Evolutionary conservation across 768 basidiomycete genomes (phyloP), one percentile per base, ranked within the genome.

Genomic region (Chlorophyllum brunneum): DNA sequence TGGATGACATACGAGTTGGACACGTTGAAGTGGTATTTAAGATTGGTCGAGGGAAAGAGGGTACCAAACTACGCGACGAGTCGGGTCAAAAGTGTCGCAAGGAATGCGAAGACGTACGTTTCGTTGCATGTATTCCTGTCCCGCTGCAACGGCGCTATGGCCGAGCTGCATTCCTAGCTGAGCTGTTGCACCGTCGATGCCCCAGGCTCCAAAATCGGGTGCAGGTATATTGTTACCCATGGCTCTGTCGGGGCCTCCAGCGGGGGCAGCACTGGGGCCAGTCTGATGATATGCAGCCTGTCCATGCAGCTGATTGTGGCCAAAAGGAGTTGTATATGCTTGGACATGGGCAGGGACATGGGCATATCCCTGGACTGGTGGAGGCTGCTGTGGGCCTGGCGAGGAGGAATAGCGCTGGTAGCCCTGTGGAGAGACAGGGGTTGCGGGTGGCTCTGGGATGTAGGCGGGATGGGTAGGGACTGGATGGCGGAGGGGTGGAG

Each of bases 101-200:
- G 37, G 5, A 27, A 22, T 16, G 49, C 8, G 24, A 24, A 27
- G n/a, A 74, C 85, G 56, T 57, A 95, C 92, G 66, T 98, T 98
- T 67, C 88, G 87, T 68, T 94, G 91, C 41, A 99, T 87, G 58
- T 98, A 98, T 43, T 94, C 91, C 66, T 95, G 93, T 0, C 97
- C 95, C 0, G 93, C 95, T 5, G 86, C 85, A 2, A 98, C 87
- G 0, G 95, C 95, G 55, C 81, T 90, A 57, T 85, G 84, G 3
- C 95, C 95, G 26, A 98, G 82, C 66, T 98, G 95, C 82, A 98
- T 91, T 18, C 95, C 92, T 64, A 99, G 86, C 66, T 95, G 88
- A 0, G 97, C 91, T 2, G 97, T 98, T 8, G 92, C 84, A 61
- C 91, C 91, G 67, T 97, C 87, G 69, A 98, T 78, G 0, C 90